Percentiles rank a stretch among this genome's conserved stretches.
Evolutionary conservation across 352 stramenopile species (phyloP).

Genomic region (Thraustochytrium sp.): DNA sequence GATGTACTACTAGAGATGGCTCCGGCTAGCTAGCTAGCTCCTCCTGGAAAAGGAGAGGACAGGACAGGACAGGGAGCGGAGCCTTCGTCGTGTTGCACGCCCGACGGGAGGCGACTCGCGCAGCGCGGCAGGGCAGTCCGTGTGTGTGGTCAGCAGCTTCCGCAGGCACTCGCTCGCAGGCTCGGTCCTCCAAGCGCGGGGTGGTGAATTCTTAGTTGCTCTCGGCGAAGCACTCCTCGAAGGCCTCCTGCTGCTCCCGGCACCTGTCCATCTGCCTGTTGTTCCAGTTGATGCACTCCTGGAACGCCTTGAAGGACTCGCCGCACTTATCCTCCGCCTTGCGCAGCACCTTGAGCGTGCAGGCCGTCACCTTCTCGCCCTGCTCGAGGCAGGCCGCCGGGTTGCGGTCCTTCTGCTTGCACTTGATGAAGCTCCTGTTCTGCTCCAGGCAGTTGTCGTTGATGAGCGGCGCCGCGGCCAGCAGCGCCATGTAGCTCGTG

Average conservation of each 20-base stretch:
- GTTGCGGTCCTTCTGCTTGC: conserved; percentile 72
- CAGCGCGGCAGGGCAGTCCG: too few species aligned
- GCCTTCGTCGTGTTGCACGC: too few species aligned
- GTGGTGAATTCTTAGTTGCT: too few species aligned
- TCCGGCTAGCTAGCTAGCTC: neutral
- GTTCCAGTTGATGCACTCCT: conserved; percentile 76
- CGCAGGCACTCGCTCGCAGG: too few species aligned
- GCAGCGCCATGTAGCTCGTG: conserved; percentile 77
- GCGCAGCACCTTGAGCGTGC: conserved; percentile 71
- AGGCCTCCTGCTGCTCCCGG: conserved; percentile 71
- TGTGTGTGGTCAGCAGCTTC: too few species aligned
- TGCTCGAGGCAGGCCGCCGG: conserved; percentile 68
- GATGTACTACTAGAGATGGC: too few species aligned
- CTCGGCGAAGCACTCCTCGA: conserved; percentile 70
- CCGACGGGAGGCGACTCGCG: too few species aligned
- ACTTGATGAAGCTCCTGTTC: conserved; percentile 75
- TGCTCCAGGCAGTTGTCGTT: conserved; percentile 68
- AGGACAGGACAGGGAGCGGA: too few species aligned
- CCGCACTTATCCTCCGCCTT: conserved; percentile 71
- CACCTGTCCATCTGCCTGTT: conserved; percentile 73
- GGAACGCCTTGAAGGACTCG: conserved; percentile 75
- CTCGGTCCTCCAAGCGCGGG: too few species aligned
- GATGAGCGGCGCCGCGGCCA: conserved; percentile 69
- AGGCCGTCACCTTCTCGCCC: conserved; percentile 75
- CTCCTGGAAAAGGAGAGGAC: too few species aligned